These are phyloP conservation scores for Suillus occidentalis DNA, from an alignment of 768 basidiomycete species.

Conservation along the genomic window DNA sequence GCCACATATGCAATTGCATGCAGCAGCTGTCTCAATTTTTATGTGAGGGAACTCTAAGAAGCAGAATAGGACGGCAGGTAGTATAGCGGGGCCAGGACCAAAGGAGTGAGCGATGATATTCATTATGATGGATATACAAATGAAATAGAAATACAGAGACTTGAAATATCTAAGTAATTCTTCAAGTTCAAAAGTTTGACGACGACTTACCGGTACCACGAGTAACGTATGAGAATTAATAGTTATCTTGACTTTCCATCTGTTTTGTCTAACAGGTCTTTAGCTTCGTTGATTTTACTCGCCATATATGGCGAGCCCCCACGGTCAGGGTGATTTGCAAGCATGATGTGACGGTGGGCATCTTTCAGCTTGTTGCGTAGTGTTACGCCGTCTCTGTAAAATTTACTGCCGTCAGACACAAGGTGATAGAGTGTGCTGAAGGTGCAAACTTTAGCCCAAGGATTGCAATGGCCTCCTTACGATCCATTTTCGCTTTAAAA, in stretches of 20 bases:
- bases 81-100: not conserved
- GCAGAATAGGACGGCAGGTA: not conserved
- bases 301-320: constrained; percentile 98
- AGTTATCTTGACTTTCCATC: constrained; percentile 45
- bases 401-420: not conserved
- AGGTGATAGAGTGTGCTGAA: not conserved
- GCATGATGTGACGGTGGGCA: constrained; percentile 95
- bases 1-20: not conserved
- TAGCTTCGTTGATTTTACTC: constrained; percentile 98
- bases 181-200: constrained; percentile 10
- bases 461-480: constrained; percentile 88
- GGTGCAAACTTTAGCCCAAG: constrained; percentile 81
- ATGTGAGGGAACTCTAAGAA: not conserved
- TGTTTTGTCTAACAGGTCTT: constrained; percentile 85
- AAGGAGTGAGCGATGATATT: constrained; percentile 13
- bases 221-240: not conserved
- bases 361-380: constrained; percentile 86
- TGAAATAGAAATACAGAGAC: constrained; percentile 24
- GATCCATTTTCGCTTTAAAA: constrained; percentile 95
- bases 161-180: constrained; percentile 2
- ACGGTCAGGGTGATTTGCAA: constrained; percentile 97
- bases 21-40: not conserved
- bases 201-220: not conserved
- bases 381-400: constrained; percentile 71
- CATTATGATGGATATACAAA: constrained; percentile 17